Evolutionary conservation across 2,329 filamentous ascomycete genomes (phyloP).

Genomic region (Neoascochyta sp.): DNA sequence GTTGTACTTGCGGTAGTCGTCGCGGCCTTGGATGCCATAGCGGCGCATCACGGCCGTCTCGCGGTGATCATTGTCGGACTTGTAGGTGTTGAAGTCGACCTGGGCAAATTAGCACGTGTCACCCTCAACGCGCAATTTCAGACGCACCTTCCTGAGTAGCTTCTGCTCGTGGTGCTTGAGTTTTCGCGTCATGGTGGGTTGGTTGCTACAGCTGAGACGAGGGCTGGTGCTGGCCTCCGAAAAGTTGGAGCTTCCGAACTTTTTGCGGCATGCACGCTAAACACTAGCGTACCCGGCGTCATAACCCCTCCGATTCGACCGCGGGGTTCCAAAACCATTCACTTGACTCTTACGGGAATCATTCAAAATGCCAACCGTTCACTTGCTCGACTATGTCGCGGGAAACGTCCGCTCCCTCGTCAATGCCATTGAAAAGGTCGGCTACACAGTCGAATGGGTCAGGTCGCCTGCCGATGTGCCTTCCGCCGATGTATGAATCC

Average conservation of each 20-base stretch:
- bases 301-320: slow-evolving; percentile 9
- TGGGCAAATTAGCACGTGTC: slow-evolving; percentile 1
- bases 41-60: slow-evolving; percentile 74
- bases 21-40: slow-evolving; percentile 80
- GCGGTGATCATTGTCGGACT: slow-evolving; percentile 81
- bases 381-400: slow-evolving; percentile 86
- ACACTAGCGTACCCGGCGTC: slow-evolving; percentile 8
- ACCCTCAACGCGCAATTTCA: not conserved
- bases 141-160: slow-evolving; percentile 65
- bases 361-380: slow-evolving; percentile 73
- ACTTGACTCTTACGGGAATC: too few relatives aligned
- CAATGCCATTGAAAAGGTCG: slow-evolving; percentile 95
- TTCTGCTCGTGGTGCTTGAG: slow-evolving; percentile 93
- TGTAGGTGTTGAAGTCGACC: slow-evolving; percentile 93
- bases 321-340: too few relatives aligned
- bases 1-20: slow-evolving; percentile 67
- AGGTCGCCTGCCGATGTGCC: slow-evolving; percentile 77
- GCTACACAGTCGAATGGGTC: slow-evolving; percentile 91
- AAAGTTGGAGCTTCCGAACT: slow-evolving; percentile 15
- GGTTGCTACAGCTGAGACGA: not conserved
- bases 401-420: slow-evolving; percentile 94
- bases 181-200: slow-evolving; percentile 74
- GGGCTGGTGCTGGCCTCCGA: slow-evolving; percentile 4
- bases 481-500: slow-evolving; percentile 67
- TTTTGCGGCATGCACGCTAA: slow-evolving; percentile 14